phyloP scores from a whole-genome alignment of 2,329 filamentous ascomycete genomes.

The Zopfia rhizophila region DNA sequence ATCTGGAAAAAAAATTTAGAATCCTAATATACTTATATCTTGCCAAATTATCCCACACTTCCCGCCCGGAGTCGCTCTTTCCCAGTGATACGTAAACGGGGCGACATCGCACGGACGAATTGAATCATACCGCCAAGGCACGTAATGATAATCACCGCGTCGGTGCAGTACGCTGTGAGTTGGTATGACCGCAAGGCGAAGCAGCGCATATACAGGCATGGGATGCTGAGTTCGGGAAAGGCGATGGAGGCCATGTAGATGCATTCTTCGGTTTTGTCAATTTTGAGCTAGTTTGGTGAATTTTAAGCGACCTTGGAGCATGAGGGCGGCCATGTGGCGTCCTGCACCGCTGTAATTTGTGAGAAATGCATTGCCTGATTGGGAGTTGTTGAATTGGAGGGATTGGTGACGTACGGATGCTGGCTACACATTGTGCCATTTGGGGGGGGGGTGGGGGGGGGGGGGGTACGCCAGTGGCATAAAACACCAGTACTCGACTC shows the following conservation, averaged over 20 bases:
- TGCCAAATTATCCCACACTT: too few species aligned
- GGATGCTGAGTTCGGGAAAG: slow-evolving; percentile 14
- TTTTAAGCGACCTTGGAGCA: slow-evolving; percentile 2
- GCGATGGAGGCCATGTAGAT: slow-evolving; percentile 6
- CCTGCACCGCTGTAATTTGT: slow-evolving; percentile 15
- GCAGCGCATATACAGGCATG: slow-evolving; percentile 20
- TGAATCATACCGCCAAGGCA: too few species aligned
- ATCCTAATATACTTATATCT: too few species aligned
- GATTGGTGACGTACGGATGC: slow-evolving; percentile 10
- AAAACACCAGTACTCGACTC: slow-evolving; percentile 14
- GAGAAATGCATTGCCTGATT: neutral
- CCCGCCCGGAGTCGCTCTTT: too few species aligned
- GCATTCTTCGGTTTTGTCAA: slow-evolving; percentile 15
- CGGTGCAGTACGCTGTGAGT: slow-evolving; percentile 3
- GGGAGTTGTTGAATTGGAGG: neutral
- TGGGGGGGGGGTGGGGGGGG: neutral
- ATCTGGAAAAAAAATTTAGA: too few species aligned
- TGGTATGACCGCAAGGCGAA: slow-evolving; percentile 11
- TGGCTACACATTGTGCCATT: slow-evolving; percentile 5
- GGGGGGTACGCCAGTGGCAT: slow-evolving; percentile 14
- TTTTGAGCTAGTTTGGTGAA: slow-evolving; percentile 4
- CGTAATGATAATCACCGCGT: too few species aligned
- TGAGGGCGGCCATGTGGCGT: slow-evolving; percentile 7
- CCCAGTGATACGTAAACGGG: too few species aligned
- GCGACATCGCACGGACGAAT: too few species aligned